Conservation (phyloP, 331 rosid genomes). For the Rhamnella rubrinervis region DNA sequence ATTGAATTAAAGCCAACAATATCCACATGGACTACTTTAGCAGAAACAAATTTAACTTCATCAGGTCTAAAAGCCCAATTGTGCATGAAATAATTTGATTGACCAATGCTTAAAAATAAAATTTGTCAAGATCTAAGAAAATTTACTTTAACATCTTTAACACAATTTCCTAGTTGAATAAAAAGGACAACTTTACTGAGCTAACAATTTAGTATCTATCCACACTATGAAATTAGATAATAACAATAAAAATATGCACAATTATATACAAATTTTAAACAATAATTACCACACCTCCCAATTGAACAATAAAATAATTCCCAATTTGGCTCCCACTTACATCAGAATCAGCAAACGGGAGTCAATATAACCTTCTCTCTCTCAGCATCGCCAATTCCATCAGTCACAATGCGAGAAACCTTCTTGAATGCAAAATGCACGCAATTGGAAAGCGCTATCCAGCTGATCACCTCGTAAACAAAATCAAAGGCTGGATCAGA, state of each 20-base stretch:
- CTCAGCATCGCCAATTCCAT: conserved; percentile 53
- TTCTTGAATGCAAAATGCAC: conserved; percentile 77
- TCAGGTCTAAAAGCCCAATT: no score
- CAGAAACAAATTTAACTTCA: background rate
- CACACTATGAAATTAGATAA: background rate
- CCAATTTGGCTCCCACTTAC: conserved; percentile 1
- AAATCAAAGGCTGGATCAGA: conserved; percentile 76
- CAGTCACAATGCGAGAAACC: conserved; percentile 50
- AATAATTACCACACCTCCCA: background rate
- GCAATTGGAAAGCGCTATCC: conserved; percentile 86
- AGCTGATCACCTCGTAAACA: conserved; percentile 77
- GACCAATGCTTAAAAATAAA: no score
- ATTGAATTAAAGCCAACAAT: background rate
- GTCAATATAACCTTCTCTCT: conserved; percentile 43
- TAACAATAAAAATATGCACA: conserved; percentile 1
- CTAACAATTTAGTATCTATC: no score
- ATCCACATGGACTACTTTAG: background rate
- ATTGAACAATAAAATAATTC: conserved; percentile 12
- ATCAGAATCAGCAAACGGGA: conserved; percentile 17
- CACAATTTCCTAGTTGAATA: no score
- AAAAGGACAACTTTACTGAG: no score
- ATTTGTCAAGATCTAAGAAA: no score
- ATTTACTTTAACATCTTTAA: no score
- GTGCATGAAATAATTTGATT: no score
- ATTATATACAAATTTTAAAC: conserved; percentile 22